Conservation (phyloP, 768 basidiomycete genomes). For the Lactarius hengduanensis region DNA sequence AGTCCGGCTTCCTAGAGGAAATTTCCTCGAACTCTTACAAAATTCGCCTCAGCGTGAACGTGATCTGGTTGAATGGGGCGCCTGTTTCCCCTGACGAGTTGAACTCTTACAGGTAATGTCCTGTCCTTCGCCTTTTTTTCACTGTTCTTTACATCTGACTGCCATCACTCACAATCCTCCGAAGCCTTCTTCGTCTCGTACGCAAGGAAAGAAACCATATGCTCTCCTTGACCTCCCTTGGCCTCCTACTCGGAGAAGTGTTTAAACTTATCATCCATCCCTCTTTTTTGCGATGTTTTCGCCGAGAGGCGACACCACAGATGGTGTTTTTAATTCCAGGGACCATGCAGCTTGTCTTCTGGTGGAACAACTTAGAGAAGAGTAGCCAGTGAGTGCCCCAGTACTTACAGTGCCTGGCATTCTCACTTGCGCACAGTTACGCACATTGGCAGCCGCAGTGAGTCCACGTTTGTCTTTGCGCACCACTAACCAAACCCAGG, state of each 20-base stretch:
- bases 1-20: slow-evolving; percentile 52
- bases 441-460: slow-evolving; percentile 51
- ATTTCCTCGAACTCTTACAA: slow-evolving; percentile 55
- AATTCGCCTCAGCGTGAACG: slow-evolving; percentile 50
- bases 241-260: slow-evolving; percentile 61
- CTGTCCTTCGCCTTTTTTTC: background rate
- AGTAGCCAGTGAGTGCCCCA: too few relatives aligned
- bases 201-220: slow-evolving; percentile 69
- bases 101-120: slow-evolving; percentile 59
- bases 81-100: slow-evolving; percentile 59
- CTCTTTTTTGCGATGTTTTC: slow-evolving; percentile 46
- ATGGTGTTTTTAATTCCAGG: slow-evolving; percentile 88
- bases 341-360: slow-evolving; percentile 77
- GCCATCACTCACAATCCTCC: too few relatives aligned
- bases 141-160: background rate
- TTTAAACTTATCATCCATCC: slow-evolving; percentile 72
- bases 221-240: slow-evolving; percentile 55
- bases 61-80: slow-evolving; percentile 83
- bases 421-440: slow-evolving; percentile 41
- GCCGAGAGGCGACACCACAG: slow-evolving; percentile 47
- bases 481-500: slow-evolving; percentile 44
- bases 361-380: slow-evolving; percentile 92
- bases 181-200: slow-evolving; percentile 64
- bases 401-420: slow-evolving; percentile 8
- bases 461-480: background rate